A percentile compares a stretch with the other conserved stretches of the same genome.
Conservation (phyloP, 768 basidiomycete genomes). For the Sistotremastrum suecicum region DNA sequence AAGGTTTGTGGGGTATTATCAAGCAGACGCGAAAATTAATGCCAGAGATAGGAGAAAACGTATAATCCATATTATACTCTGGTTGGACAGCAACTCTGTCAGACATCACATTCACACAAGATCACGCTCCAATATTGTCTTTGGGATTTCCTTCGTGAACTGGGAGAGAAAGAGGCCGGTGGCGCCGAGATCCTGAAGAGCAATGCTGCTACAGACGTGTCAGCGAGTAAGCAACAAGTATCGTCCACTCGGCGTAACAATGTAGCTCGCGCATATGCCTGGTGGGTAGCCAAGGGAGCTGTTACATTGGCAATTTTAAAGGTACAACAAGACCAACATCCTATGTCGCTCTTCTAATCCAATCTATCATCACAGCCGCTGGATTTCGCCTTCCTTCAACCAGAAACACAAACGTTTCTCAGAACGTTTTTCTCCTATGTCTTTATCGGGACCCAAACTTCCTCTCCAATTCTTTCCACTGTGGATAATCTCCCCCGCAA, state of each 20-base stretch:
- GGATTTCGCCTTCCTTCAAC: slow-evolving; percentile 66
- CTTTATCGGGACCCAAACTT: slow-evolving; percentile 60
- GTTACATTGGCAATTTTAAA: slow-evolving; percentile 68
- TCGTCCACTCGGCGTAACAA: slow-evolving; percentile 49
- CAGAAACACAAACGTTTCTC: slow-evolving; percentile 52
- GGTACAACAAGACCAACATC: slow-evolving; percentile 27
- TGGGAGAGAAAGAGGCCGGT: slow-evolving; percentile 75
- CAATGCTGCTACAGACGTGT: slow-evolving; percentile 26
- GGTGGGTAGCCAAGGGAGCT: slow-evolving; percentile 85
- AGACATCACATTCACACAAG: slow-evolving; percentile 66
- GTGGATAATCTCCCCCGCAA: slow-evolving; percentile 29
- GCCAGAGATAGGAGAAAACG: slow-evolving; percentile 49
- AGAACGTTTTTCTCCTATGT: slow-evolving; percentile 52
- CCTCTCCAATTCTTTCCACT: slow-evolving; percentile 45
- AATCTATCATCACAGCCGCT: slow-evolving; percentile 45
- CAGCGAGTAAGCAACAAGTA: slow-evolving; percentile 22
- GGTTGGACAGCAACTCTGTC: slow-evolving; percentile 72
- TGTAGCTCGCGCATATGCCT: slow-evolving; percentile 74
- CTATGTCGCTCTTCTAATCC: background rate
- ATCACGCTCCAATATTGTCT: slow-evolving; percentile 90
- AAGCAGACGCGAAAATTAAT: background rate
- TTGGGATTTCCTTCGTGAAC: slow-evolving; percentile 91
- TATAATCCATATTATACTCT: slow-evolving; percentile 97
- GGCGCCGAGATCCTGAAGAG: slow-evolving; percentile 66
- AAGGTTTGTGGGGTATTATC: slow-evolving; percentile 37